These are phyloP conservation scores for Phytomonas sp. DNA, from an alignment of 208 protist species.

Conservation along the genomic window DNA sequence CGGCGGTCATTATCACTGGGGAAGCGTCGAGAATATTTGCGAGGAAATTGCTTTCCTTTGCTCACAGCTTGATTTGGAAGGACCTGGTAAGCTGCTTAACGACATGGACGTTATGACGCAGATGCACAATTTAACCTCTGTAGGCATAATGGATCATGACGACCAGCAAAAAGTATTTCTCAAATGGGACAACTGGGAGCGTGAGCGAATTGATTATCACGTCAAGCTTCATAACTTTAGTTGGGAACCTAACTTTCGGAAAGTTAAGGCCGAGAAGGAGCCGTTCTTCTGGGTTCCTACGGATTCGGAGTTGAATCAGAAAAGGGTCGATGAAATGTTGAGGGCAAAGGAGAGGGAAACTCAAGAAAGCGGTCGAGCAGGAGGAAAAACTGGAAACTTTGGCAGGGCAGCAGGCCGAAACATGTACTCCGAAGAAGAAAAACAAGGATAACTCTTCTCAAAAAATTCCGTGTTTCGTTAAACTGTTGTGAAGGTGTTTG, in stretches of 20 bases:
- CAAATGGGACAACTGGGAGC: conserved; percentile 90
- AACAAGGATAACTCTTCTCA: conserved; percentile 5
- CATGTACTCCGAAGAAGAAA: conserved; percentile 40
- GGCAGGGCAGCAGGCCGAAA: conserved; percentile 64
- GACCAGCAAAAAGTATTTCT: conserved; percentile 85
- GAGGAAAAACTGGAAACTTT: conserved; percentile 60
- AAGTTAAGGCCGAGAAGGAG: conserved; percentile 85
- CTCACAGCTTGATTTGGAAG: conserved; percentile 76
- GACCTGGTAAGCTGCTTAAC: conserved; percentile 73
- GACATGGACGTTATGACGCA: conserved; percentile 92
- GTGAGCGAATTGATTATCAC: conserved; percentile 86
- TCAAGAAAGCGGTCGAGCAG: conserved; percentile 36
- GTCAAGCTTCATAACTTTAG: conserved; percentile 82
- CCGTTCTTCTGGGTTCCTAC: conserved; percentile 90
- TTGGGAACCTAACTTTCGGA: conserved; percentile 85
- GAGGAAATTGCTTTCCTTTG: conserved; percentile 85
- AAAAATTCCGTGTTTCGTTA: neutral
- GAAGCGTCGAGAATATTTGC: conserved; percentile 72
- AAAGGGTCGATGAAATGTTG: conserved; percentile 82
- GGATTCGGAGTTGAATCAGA: conserved; percentile 74
- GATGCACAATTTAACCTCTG: conserved; percentile 82
- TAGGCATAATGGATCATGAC: conserved; percentile 86
- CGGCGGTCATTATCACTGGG: conserved; percentile 83
- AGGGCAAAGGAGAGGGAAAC: conserved; percentile 66
- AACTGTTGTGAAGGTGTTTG: neutral